These are phyloP conservation scores for Yarrowia sp. DNA, from an alignment of 805 yeast species.

Conservation along the genomic window DNA sequence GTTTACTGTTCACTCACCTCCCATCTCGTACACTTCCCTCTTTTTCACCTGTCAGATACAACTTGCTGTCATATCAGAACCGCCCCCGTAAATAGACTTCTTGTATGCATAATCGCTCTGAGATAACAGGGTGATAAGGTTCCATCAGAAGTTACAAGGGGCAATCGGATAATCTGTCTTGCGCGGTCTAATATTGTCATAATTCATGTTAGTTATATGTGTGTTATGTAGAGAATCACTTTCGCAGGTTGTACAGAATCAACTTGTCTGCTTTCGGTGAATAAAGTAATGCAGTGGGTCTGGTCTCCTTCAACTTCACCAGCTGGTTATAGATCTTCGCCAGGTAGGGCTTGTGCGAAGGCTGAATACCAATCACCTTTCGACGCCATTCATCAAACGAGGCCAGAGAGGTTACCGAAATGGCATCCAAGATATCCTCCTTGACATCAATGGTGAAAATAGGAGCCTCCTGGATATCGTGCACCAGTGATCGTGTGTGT, in stretches of 20 bases:
- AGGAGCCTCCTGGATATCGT: slow-evolving; percentile 68
- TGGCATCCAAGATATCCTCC: slow-evolving; percentile 86
- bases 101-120: slow-evolving; percentile 4
- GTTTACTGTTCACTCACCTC: too few relatives aligned
- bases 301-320: slow-evolving; percentile 46
- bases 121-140: slow-evolving; percentile 15
- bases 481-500: slow-evolving; percentile 62
- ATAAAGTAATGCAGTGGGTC: slow-evolving; percentile 78
- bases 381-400: slow-evolving; percentile 63
- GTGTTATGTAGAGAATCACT: background rate
- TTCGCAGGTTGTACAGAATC: slow-evolving; percentile 60
- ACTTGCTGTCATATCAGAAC: too few relatives aligned
- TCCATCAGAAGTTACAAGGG: slow-evolving; percentile 1
- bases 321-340: slow-evolving; percentile 58
- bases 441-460: slow-evolving; percentile 77
- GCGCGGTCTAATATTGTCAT: background rate
- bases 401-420: slow-evolving; percentile 50
- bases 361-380: slow-evolving; percentile 83
- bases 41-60: too few relatives aligned
- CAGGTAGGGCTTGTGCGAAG: slow-evolving; percentile 82
- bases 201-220: slow-evolving; percentile 25
- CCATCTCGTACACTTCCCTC: too few relatives aligned
- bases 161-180: too few relatives aligned
- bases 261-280: slow-evolving; percentile 81
- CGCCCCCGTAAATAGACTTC: background rate